phyloP scores from a whole-genome alignment of 2,329 filamentous ascomycete genomes.

The Aspergillus persii region DNA sequence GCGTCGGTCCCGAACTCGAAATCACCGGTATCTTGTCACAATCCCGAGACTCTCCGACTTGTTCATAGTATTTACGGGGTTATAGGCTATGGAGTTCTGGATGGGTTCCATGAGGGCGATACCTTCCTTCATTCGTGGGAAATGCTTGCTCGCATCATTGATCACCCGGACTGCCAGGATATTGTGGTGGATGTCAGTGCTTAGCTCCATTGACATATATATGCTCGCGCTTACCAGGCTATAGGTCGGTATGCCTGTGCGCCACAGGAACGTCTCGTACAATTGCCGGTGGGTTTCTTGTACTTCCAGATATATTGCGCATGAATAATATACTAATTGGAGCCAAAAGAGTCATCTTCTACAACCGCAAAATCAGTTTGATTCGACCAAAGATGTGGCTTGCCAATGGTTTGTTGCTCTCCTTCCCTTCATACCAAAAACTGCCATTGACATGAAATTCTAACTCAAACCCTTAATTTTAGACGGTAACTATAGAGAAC shows the following conservation, averaged over 20 bases:
- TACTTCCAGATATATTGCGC: neutral
- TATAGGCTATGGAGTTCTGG: constrained; percentile 60
- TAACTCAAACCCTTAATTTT: neutral
- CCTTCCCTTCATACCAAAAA: neutral
- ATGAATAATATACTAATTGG: neutral
- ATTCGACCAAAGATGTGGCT: constrained; percentile 72
- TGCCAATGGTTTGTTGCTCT: constrained; percentile 52
- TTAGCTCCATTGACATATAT: neutral
- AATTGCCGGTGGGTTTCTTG: constrained; percentile 54
- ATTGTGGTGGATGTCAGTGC: constrained; percentile 58
- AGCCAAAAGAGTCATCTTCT: constrained; percentile 50
- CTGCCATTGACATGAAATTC: neutral
- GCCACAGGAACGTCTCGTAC: constrained; percentile 61
- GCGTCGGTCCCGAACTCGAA: constrained; percentile 57
- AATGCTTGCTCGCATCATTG: constrained; percentile 59
- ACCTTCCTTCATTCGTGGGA: constrained; percentile 62
- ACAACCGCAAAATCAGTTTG: constrained; percentile 66
- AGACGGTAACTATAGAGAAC: constrained; percentile 64
- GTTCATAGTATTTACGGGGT: neutral
- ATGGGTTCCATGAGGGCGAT: constrained; percentile 63
- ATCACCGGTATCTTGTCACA: constrained; percentile 46
- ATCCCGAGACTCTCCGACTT: neutral
- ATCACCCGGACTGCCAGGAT: constrained; percentile 58
- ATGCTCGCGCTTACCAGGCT: no score
- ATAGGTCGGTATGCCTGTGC: constrained; percentile 57